These are phyloP conservation scores for Bacterosira constricta DNA, from an alignment of 108 stramenopile species.

Conservation along the genomic window DNA sequence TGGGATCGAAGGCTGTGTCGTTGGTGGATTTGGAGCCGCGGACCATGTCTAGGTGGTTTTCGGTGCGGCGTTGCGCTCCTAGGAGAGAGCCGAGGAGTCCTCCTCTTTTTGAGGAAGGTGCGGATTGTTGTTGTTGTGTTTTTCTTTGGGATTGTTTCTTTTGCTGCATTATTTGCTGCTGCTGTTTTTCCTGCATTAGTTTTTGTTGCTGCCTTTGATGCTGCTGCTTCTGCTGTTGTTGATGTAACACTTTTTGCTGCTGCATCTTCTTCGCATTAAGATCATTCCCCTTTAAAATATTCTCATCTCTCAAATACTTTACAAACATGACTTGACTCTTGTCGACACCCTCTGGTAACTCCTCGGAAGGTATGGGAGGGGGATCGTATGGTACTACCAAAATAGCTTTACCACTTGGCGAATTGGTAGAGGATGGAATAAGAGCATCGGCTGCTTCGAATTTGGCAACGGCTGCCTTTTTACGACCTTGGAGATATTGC, in stretches of 20 bases:
- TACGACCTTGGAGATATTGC: conserved; percentile 66
- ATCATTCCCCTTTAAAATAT: conserved; percentile 10
- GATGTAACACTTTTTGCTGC: conserved; percentile 33
- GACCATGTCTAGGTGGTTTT: conserved; percentile 65
- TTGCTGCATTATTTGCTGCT: conserved; percentile 14
- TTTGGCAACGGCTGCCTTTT: conserved; percentile 74
- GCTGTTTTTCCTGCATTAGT: conserved; percentile 21
- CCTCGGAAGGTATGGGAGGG: conserved; percentile 25
- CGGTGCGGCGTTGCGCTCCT: conserved; percentile 69
- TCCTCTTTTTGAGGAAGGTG: conserved; percentile 34
- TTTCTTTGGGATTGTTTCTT: conserved; percentile 14
- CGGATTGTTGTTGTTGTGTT: not conserved
- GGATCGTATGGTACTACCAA: conserved; percentile 70
- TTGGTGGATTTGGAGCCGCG: conserved; percentile 18
- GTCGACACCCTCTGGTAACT: conserved; percentile 35
- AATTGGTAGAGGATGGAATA: not conserved
- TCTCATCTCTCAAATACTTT: conserved; percentile 54
- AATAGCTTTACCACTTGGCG: conserved; percentile 24
- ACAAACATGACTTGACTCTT: conserved; percentile 36
- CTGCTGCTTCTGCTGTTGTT: conserved; percentile 42
- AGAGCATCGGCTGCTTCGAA: conserved; percentile 44
- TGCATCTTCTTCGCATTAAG: not conserved
- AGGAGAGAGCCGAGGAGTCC: conserved; percentile 81
- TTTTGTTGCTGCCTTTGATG: conserved; percentile 26
- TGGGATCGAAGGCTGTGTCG: conserved; percentile 5